Evolutionary conservation across 371 early-diverging fungal species (phyloP).

Genomic region (Mortierella sp.): DNA sequence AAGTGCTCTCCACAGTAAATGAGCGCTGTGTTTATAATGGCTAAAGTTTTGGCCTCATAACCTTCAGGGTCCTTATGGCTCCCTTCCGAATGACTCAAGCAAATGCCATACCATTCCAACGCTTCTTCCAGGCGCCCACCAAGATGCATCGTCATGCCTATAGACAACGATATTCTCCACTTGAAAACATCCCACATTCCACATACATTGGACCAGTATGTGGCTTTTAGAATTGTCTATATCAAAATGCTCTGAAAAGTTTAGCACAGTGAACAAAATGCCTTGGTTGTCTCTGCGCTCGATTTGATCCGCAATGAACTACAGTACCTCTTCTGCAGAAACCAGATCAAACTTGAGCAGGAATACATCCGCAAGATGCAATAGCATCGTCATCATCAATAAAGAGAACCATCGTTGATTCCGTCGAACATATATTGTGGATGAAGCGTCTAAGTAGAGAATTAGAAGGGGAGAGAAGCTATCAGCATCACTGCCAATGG

Average conservation of each 20-base stretch:
- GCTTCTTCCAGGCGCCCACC: slow-evolving; percentile 41
- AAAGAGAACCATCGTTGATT: slow-evolving; percentile 53
- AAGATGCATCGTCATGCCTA: slow-evolving; percentile 46
- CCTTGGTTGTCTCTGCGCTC: background rate
- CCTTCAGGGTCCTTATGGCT: slow-evolving; percentile 46
- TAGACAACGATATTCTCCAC: slow-evolving; percentile 40
- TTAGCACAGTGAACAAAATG: background rate
- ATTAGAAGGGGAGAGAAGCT: background rate
- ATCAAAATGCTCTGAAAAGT: background rate
- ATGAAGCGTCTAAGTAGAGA: slow-evolving; percentile 24
- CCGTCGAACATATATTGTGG: slow-evolving; percentile 26
- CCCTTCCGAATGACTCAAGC: slow-evolving; percentile 18
- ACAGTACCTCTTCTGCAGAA: slow-evolving; percentile 43
- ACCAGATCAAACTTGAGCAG: slow-evolving; percentile 41
- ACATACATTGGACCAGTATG: slow-evolving; percentile 49
- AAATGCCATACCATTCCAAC: slow-evolving; percentile 48
- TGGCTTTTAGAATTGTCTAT: slow-evolving; percentile 47
- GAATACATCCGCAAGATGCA: slow-evolving; percentile 44
- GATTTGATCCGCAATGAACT: slow-evolving; percentile 6
- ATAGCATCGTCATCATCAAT: slow-evolving; percentile 50
- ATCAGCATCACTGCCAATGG: background rate
- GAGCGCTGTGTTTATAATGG: slow-evolving; percentile 37
- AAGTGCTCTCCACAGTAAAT: slow-evolving; percentile 42
- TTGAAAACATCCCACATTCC: slow-evolving; percentile 44
- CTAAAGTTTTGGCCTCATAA: slow-evolving; percentile 45